Base-by-base conservation (phyloP, 1,139 yeast genomes). In the Yamadazyma mexicana region DNA sequence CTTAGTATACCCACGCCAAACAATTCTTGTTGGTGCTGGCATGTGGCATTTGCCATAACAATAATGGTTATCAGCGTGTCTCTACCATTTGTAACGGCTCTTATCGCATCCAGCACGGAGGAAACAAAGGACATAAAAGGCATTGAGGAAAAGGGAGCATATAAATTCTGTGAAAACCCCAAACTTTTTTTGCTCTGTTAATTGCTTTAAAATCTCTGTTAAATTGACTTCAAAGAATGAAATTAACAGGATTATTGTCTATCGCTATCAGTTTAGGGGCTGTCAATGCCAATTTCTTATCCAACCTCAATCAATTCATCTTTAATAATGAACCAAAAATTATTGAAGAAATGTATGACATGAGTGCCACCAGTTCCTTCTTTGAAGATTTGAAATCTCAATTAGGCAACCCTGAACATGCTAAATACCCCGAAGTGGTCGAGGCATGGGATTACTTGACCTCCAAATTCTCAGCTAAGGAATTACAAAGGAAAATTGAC, bases 381-480 rank as follows among this genome's bases (percentile, higher is more conserved):
- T 41, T 46, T 28, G 43, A 39, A n/a, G 17, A 36, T 4, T 43
- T 47, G 11, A 40, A 35, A 26, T 32, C 24, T 17, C 39, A 40
- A 28, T 23, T 33, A 16, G 41, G 40, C 9, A 43, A 33, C 24
- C 47, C 54, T 2, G 36, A 39, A 16, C 44, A 43, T 28, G 48
- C 42, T 11, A 28, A 37, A 4, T 10, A 11, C 14, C 33, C 35
- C 9, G 47, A 38, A 17, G 23, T 49, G n/a, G 32, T 9, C 3
- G 42, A 45, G 8, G 56, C 64, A 5, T 66, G 72, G 72, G 47
- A 50, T 7, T 50, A 48, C 4, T 52, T 66, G 52, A 47, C 55
- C 31, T 37, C 39, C 12, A 39, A 51, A 12, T 51, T 56, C 31
- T 42, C 56, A 14, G 43, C 52, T 1, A 38, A 43, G 2, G 45